phyloP scores from a whole-genome alignment of 2,329 filamentous ascomycete species.

The Claviceps paspali region DNA sequence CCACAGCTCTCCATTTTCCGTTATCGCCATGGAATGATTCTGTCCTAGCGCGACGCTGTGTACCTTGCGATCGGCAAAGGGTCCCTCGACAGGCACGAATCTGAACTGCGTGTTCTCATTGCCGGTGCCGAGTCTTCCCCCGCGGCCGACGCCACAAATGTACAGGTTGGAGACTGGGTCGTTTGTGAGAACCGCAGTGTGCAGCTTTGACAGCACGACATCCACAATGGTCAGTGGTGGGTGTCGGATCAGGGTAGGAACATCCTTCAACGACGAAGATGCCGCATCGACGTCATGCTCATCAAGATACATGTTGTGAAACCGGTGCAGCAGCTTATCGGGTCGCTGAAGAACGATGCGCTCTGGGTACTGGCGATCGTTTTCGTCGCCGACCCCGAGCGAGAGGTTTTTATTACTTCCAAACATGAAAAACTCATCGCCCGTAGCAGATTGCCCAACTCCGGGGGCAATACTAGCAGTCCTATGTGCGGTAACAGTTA shows the following conservation, averaged over 20 bases:
- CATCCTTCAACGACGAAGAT: constrained; percentile 26
- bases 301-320: constrained; percentile 54
- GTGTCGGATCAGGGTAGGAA: constrained; percentile 60
- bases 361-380: constrained; percentile 88
- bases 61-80: constrained; percentile 60
- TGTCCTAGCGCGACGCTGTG: constrained; percentile 71
- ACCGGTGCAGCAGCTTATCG: constrained; percentile 56
- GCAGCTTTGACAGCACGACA: constrained; percentile 76
- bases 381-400: constrained; percentile 85
- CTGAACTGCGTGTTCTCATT: constrained; percentile 81
- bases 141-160: constrained; percentile 80
- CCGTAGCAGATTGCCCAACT: constrained; percentile 20
- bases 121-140: constrained; percentile 75
- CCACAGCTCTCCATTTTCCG: constrained; percentile 76
- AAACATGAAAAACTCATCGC: constrained; percentile 84
- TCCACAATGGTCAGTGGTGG: constrained; percentile 65
- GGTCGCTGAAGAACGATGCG: constrained; percentile 64
- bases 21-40: constrained; percentile 78
- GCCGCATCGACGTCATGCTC: constrained; percentile 21
- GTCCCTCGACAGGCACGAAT: constrained; percentile 68
- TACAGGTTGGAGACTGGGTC: constrained; percentile 86
- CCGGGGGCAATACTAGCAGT: constrained; percentile 8
- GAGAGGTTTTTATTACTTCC: constrained; percentile 94
- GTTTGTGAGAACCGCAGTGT: constrained; percentile 74
- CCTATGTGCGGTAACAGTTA: constrained; percentile 7